Evolutionary conservation across 2,329 filamentous ascomycete genomes (phyloP).

Genomic region (Teratosphaeria nubilosa): DNA sequence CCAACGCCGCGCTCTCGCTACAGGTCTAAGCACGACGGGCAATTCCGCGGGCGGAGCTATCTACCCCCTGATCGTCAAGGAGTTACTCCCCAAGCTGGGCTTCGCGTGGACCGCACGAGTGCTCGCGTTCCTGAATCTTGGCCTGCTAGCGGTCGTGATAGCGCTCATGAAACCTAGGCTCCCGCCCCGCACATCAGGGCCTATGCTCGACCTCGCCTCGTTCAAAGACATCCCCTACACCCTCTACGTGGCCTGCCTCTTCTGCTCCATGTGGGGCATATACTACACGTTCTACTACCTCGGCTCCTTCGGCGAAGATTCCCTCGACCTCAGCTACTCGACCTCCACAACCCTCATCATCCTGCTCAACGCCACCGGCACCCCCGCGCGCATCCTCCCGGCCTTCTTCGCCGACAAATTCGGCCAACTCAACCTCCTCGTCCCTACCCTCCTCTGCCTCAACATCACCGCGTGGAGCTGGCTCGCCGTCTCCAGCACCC

Average conservation of each 20-base stretch:
- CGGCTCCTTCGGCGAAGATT: conserved; percentile 26
- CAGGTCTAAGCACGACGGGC: conserved; percentile 45
- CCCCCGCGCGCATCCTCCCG: conserved; percentile 43
- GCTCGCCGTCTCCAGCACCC: conserved; percentile 38
- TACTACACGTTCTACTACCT: conserved; percentile 39
- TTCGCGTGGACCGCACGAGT: conserved; percentile 57
- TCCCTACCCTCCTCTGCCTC: conserved; percentile 38
- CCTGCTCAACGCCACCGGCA: conserved; percentile 48
- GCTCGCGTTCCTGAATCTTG: conserved; percentile 50
- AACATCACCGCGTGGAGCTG: conserved; percentile 46
- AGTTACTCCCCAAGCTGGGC: conserved; percentile 49
- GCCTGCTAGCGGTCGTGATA: conserved; percentile 25
- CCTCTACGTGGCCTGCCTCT: conserved; percentile 25
- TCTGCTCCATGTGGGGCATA: conserved; percentile 24
- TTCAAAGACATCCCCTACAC: conserved; percentile 33
- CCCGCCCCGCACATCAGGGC: conserved; percentile 34
- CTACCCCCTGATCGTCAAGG: conserved; percentile 47
- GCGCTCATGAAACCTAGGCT: conserved; percentile 32
- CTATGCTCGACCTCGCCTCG: conserved; percentile 31
- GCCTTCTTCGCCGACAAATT: conserved; percentile 45
- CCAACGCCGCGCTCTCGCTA: conserved; percentile 24
- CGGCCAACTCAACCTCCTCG: conserved; percentile 47
- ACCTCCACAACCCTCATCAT: conserved; percentile 47
- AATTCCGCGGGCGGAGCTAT: conserved; percentile 53
- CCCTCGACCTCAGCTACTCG: conserved; percentile 33